Evolutionary conservation across 1,139 yeast species (phyloP), one percentile per base, ranked within the genome.

Genomic region (Blastobotrys aristatus): DNA sequence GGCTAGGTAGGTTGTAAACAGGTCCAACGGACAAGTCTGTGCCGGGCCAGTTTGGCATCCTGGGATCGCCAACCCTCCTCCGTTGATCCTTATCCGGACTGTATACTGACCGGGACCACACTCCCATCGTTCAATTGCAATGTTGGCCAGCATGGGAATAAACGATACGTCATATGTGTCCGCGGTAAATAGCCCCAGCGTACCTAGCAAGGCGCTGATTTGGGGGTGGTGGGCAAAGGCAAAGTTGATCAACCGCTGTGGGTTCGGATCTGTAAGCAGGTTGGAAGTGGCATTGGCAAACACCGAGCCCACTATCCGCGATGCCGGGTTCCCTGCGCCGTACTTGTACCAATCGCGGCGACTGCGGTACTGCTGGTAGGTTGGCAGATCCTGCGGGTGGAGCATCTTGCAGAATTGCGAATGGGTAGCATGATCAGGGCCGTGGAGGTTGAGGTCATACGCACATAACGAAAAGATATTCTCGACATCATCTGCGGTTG

Each of bases 191-290:
- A 75, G 63, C 1, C 79, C 80, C 43, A 75, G 64, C 0, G 79
- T 71, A 26, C 75, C 62, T 50, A 70, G 66, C 51, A 66, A 69
- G 42, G 71, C 64, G 47, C 73, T 70, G 40, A 78, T 55, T 53
- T 77, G 80, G 7, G 77, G 70, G 56, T 79, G 82, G 60, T 79
- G 84, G 13, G 79, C 64, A 59, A 79, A 79, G 10, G 72, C 63
- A 31, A 65, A 44, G 5, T 31, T 20, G 13, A 4, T 5, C 2
- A n/a, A 7, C 4, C n/a, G 14, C 2, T 24, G n/a, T 31, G 30
- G 33, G 2, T 27, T 47, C 26, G 68, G 69, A 54, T 56, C 74
- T 68, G 58, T 64, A 55, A 57, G 66, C 55, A 79, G 65, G 42
- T 78, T 64, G 20, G 68, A 60, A 6, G 80, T 69, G 20, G 84